Conservation (phyloP, 2,329 filamentous ascomycete species). For the Didymella glomerata region DNA sequence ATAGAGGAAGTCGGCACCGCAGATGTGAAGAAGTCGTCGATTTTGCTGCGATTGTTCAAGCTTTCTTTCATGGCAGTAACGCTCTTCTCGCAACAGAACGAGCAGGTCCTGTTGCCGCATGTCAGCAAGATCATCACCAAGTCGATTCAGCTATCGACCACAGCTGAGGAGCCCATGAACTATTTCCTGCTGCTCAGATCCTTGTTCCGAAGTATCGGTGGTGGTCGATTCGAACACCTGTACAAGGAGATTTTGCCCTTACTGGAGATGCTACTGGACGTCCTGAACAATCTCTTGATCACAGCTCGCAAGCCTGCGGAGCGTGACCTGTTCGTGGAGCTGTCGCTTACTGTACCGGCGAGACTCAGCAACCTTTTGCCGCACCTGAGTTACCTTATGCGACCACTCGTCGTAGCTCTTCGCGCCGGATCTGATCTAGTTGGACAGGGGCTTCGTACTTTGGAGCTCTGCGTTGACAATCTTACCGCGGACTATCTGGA, state of each 20-base stretch:
- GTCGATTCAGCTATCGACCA: slow-evolving; percentile 94
- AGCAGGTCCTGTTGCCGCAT: slow-evolving; percentile 92
- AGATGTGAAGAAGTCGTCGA: slow-evolving; percentile 91
- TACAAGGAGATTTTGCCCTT: slow-evolving; percentile 98
- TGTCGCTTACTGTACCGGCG: slow-evolving; percentile 95
- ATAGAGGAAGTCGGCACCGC: slow-evolving; percentile 94
- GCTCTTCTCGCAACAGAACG: slow-evolving; percentile 91
- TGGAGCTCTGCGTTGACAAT: slow-evolving; percentile 98
- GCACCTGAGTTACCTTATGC: slow-evolving; percentile 96
- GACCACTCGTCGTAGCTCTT: slow-evolving; percentile 93
- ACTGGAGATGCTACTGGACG: slow-evolving; percentile 95
- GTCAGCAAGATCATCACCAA: slow-evolving; percentile 97
- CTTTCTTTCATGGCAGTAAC: slow-evolving; percentile 99
- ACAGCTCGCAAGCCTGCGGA: slow-evolving; percentile 90
- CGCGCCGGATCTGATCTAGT: slow-evolving; percentile 92
- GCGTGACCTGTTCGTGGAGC: slow-evolving; percentile 93
- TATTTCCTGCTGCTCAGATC: slow-evolving; percentile 94
- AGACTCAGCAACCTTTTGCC: slow-evolving; percentile 92
- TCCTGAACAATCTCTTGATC: slow-evolving; percentile 91
- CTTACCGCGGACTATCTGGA: slow-evolving; percentile 97
- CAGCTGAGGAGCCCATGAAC: slow-evolving; percentile 96
- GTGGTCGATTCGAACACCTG: slow-evolving; percentile 94
- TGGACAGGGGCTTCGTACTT: slow-evolving; percentile 87
- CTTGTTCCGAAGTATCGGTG: slow-evolving; percentile 94
- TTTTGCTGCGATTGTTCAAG: slow-evolving; percentile 93